Evolutionary conservation across 768 basidiomycete genomes (phyloP).

Genomic region (Tulasnella sp.): DNA sequence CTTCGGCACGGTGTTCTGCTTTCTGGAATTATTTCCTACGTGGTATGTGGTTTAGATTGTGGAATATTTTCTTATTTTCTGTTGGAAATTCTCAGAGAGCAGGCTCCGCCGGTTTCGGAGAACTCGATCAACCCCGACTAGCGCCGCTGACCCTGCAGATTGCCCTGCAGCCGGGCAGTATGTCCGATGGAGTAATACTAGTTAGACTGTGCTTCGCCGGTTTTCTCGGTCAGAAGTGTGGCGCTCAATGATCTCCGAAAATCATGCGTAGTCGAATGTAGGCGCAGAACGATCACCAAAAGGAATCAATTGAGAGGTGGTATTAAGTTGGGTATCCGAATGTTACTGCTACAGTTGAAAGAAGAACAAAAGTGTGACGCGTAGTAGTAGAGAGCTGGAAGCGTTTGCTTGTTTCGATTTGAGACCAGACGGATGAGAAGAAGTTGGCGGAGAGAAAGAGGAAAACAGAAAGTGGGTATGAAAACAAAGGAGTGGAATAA

Average conservation of each 20-base stretch:
- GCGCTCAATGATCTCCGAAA: neutral
- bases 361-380: neutral
- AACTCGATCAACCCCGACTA: constrained; percentile 15
- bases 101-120: neutral
- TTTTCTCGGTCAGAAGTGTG: neutral
- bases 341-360: constrained; percentile 14
- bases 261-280: neutral
- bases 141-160: neutral
- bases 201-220: neutral
- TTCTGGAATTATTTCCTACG: neutral
- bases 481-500: constrained; percentile 26
- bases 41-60: neutral
- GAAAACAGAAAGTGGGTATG: neutral
- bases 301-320: constrained; percentile 6
- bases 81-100: neutral
- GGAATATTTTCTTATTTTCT: neutral
- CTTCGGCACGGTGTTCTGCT: neutral
- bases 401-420: constrained; percentile 19
- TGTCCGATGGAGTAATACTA: neutral
- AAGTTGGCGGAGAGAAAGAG: neutral
- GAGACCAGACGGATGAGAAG: neutral
- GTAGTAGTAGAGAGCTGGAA: neutral
- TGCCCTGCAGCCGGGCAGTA: neutral
- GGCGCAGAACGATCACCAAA: neutral
- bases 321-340: constrained; percentile 9